These are phyloP conservation scores for Xylaria multiplex DNA, from an alignment of 2,329 filamentous ascomycete species.

Conservation along the genomic window DNA sequence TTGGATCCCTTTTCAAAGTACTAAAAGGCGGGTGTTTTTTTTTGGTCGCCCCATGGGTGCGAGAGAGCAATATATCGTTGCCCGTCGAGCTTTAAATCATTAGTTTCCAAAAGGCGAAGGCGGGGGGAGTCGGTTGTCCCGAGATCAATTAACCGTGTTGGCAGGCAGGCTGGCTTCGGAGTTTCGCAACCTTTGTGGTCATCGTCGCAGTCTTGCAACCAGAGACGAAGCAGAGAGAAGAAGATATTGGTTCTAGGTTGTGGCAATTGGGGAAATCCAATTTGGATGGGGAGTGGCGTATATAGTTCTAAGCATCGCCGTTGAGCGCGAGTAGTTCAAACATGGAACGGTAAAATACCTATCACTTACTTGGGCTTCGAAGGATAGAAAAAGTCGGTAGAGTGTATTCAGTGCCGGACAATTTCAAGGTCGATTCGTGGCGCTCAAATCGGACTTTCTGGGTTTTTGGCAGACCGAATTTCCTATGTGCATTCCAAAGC, in stretches of 20 bases:
- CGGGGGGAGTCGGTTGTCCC: background rate
- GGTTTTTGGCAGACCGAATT: background rate
- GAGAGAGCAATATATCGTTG: conserved; percentile 38
- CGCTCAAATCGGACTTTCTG: conserved; percentile 7
- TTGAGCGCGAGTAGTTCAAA: background rate
- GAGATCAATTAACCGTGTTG: conserved; percentile 34
- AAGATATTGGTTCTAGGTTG: conserved; percentile 9
- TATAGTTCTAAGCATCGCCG: background rate
- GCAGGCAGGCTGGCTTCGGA: background rate
- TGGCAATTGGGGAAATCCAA: conserved; percentile 30
- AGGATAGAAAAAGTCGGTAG: conserved; percentile 9
- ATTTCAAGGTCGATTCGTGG: background rate
- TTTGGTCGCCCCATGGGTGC: conserved; percentile 40
- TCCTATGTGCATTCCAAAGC: conserved; percentile 4
- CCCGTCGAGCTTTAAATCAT: background rate
- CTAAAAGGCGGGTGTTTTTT: conserved; percentile 17
- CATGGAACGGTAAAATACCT: background rate
- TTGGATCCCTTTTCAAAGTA: conserved; percentile 8
- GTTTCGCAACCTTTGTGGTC: conserved; percentile 8
- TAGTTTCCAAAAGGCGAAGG: conserved; percentile 25
- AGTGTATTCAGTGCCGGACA: background rate
- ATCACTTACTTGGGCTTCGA: conserved; percentile 9
- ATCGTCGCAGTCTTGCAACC: conserved; percentile 29
- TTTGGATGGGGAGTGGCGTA: conserved; percentile 19
- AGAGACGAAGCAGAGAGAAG: conserved; percentile 27